These are phyloP conservation scores for Yamadazyma kanchanaburiensis DNA, from an alignment of 1,139 yeast species.

Conservation along the genomic window DNA sequence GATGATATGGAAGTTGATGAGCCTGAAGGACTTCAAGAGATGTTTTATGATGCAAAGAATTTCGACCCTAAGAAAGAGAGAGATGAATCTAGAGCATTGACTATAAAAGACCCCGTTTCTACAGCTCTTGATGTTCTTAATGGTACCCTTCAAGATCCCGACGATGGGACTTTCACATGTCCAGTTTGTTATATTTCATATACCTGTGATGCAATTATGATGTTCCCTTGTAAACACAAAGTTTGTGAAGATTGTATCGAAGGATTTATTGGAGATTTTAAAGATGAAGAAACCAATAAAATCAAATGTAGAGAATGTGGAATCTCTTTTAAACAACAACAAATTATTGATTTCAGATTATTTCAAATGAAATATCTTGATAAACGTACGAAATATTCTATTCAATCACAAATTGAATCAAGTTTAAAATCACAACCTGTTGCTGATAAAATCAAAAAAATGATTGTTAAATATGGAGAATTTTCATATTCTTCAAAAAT, in stretches of 20 bases:
- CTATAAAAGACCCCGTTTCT: background rate
- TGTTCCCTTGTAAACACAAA: conserved; percentile 65
- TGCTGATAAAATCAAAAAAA: conserved; percentile 16
- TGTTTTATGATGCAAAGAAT: background rate
- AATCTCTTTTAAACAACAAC: conserved; percentile 33
- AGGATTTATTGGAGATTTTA: conserved; percentile 44
- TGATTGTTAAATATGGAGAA: conserved; percentile 29
- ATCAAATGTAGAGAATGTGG: conserved; percentile 56
- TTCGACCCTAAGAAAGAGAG: background rate
- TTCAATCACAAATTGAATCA: conserved; percentile 9
- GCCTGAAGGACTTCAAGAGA: too few species aligned
- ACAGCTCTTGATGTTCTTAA: background rate
- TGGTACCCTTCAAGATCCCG: conserved; percentile 4
- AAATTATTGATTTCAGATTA: conserved; percentile 47
- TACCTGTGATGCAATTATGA: conserved; percentile 25
- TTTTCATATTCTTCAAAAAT: conserved; percentile 55
- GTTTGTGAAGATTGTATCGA: conserved; percentile 62
- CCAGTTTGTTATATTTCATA: conserved; percentile 65
- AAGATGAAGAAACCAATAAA: conserved; percentile 30
- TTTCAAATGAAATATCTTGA: conserved; percentile 47
- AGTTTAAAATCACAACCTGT: conserved; percentile 13
- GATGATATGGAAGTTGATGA: background rate
- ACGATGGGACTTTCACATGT: conserved; percentile 45
- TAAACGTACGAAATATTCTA: conserved; percentile 6
- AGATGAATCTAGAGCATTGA: background rate